Base-by-base conservation (phyloP, 2,329 filamentous ascomycete species). In the Drechslerella dactyloides region DNA sequence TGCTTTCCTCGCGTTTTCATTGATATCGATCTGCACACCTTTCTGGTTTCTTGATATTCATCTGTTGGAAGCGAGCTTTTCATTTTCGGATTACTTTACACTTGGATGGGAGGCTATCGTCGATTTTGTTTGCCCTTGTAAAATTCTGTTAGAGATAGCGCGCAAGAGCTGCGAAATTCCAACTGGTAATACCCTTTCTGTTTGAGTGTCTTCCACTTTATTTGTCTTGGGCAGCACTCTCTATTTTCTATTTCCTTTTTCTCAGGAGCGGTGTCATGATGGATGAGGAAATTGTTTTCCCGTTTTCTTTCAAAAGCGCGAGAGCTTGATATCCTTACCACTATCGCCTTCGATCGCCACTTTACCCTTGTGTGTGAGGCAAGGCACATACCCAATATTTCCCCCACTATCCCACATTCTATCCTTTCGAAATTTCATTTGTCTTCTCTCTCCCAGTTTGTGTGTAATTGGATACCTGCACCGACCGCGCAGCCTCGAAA, bases 121-220 rank as follows among this genome's bases (percentile, higher is more conserved):
- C 59, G 58, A 62, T 70, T 69, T 63, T 59, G 62, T 70, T 57
- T 54, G 66, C 59, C 54, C 53, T 58, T 70, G 48, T 50, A 59
- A 62, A 63, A 63, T 63, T 57, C 33, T 58, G 54, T 70, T 70
- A 70, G 66, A 70, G 59, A 70, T 57, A 62, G 66, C 59, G 59
- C 59, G 48, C 59, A 59, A 70, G 59, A 55, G 59, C 54, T 55
- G 40, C 40, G 33, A 63, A 30, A 27, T 59, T 63, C 44, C 53
- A 59, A 59, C 50, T 60, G 44, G 66, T 61, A 51, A 57, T 57
- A 69, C 35, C 54, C 48, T 55, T 63, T 63, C 54, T 46, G 50
- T 30, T 52, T 50, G 15, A 53, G 53, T 53, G 65, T 48, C 46
- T 46, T 69, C 58, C 53, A 69, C 58, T 58, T 48, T 69, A 10